Conservation (phyloP, 1,139 yeast genomes). For the Sugiyamaella xylanicola region DNA sequence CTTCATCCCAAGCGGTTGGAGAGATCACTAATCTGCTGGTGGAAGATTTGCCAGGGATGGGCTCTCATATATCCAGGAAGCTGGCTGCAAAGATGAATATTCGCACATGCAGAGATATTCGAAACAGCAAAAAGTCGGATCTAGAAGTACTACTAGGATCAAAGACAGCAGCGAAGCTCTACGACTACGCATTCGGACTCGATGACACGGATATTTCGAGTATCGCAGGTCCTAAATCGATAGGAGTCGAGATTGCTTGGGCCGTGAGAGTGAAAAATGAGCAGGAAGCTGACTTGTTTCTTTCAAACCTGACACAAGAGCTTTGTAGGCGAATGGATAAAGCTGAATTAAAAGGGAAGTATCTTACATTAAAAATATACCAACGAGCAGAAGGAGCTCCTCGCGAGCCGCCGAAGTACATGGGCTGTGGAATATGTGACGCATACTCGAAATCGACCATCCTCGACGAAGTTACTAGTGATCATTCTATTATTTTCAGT, state of each 20-base stretch:
- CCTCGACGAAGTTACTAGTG: slow-evolving; percentile 67
- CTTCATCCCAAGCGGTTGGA: slow-evolving; percentile 19
- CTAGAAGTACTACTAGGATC: slow-evolving; percentile 60
- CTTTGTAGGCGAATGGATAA: slow-evolving; percentile 55
- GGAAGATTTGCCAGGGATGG: slow-evolving; percentile 83
- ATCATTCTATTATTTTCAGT: slow-evolving; percentile 60
- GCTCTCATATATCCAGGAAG: slow-evolving; percentile 54
- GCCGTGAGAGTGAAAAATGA: slow-evolving; percentile 74
- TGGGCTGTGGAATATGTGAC: slow-evolving; percentile 86
- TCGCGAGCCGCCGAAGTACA: slow-evolving; percentile 67
- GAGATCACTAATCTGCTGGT: slow-evolving; percentile 50
- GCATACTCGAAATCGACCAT: slow-evolving; percentile 59
- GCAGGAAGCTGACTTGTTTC: slow-evolving; percentile 64
- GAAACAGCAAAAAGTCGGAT: slow-evolving; percentile 36
- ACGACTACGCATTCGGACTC: slow-evolving; percentile 62
- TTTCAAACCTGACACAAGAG: slow-evolving; percentile 61
- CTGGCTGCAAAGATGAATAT: slow-evolving; percentile 40
- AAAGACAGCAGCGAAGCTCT: slow-evolving; percentile 68
- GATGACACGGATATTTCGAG: slow-evolving; percentile 61
- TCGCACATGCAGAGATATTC: slow-evolving; percentile 46
- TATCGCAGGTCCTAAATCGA: slow-evolving; percentile 63
- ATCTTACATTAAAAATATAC: slow-evolving; percentile 65
- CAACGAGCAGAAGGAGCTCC: slow-evolving; percentile 67
- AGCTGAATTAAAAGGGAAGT: slow-evolving; percentile 56
- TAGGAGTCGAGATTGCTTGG: slow-evolving; percentile 90